phyloP scores from a whole-genome alignment of 768 basidiomycete species.

The Termitomyces eurrhizus region DNA sequence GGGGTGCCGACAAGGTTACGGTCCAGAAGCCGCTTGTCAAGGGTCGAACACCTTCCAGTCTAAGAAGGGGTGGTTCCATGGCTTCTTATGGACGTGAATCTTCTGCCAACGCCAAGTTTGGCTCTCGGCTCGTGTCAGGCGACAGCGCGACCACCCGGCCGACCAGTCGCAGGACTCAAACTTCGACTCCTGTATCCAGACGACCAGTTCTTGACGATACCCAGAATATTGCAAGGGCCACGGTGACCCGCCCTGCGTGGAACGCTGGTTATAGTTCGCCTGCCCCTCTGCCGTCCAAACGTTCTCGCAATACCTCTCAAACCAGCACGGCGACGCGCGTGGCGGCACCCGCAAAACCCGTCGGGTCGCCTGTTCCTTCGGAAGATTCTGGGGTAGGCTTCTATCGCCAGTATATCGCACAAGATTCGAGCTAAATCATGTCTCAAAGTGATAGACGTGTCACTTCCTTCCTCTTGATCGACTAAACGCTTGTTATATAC shows the following conservation, averaged over 20 bases:
- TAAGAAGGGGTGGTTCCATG: constrained; percentile 38
- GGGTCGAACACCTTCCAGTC: constrained; percentile 32
- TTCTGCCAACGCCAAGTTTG: constrained; percentile 92
- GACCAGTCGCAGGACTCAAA: constrained; percentile 57
- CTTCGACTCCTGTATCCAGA: constrained; percentile 38
- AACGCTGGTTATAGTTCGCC: constrained; percentile 55
- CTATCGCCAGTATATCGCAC: constrained; percentile 76
- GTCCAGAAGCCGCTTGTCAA: constrained; percentile 75
- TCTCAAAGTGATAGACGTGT: constrained; percentile 27
- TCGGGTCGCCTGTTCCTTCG: constrained; percentile 70
- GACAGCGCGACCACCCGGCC: constrained; percentile 54
- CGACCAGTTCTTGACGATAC: constrained; percentile 56
- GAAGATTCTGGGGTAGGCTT: constrained; percentile 83
- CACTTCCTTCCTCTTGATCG: constrained; percentile 3
- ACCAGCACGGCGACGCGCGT: constrained; percentile 56
- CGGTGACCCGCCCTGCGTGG: constrained; percentile 75
- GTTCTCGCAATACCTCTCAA: constrained; percentile 70
- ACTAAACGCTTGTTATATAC: constrained; percentile 10
- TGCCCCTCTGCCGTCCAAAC: constrained; percentile 42
- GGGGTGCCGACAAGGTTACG: constrained; percentile 90
- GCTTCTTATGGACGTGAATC: constrained; percentile 75
- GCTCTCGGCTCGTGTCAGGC: constrained; percentile 69
- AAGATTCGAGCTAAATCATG: constrained; percentile 61
- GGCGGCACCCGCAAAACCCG: constrained; percentile 35
- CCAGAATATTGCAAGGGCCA: constrained; percentile 62